These are phyloP conservation scores for Hamigera avellanea DNA, from an alignment of 495 filamentous ascomycete genomes.

Conservation along the genomic window DNA sequence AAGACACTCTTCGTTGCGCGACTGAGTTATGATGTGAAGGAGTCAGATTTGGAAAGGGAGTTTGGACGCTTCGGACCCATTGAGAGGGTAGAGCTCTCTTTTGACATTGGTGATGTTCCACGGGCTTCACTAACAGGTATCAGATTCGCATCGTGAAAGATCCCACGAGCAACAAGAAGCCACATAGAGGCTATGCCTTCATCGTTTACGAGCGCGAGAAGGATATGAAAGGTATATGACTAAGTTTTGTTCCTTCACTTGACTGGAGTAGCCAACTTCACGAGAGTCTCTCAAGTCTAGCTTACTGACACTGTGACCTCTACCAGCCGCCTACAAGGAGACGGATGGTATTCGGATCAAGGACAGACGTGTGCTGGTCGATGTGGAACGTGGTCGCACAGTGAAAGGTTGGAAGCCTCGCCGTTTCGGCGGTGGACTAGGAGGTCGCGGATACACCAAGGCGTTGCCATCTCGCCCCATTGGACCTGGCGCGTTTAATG, in stretches of 20 bases:
- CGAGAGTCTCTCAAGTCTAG: slow-evolving; percentile 1
- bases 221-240: slow-evolving; percentile 92
- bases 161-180: slow-evolving; percentile 68
- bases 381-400: slow-evolving; percentile 92
- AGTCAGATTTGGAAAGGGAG: slow-evolving; percentile 84
- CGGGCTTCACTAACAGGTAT: background rate
- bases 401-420: slow-evolving; percentile 90
- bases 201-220: slow-evolving; percentile 95
- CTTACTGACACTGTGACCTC: slow-evolving; percentile 2
- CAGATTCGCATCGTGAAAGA: slow-evolving; percentile 78
- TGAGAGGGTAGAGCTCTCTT: slow-evolving; percentile 54
- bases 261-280: too few relatives aligned
- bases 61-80: slow-evolving; percentile 93
- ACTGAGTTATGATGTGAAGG: slow-evolving; percentile 76
- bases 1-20: slow-evolving; percentile 89
- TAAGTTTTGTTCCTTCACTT: background rate
- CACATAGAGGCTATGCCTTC: slow-evolving; percentile 87
- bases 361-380: slow-evolving; percentile 82
- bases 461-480: slow-evolving; percentile 60
- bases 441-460: slow-evolving; percentile 89
- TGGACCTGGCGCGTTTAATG: slow-evolving; percentile 41
- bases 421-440: slow-evolving; percentile 84
- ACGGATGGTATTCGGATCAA: slow-evolving; percentile 88
- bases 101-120: background rate
- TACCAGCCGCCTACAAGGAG: slow-evolving; percentile 67